These are phyloP conservation scores for Cutaneotrichosporon sp. DNA, from an alignment of 1,284 basidiomycete species.

Conservation along the genomic window DNA sequence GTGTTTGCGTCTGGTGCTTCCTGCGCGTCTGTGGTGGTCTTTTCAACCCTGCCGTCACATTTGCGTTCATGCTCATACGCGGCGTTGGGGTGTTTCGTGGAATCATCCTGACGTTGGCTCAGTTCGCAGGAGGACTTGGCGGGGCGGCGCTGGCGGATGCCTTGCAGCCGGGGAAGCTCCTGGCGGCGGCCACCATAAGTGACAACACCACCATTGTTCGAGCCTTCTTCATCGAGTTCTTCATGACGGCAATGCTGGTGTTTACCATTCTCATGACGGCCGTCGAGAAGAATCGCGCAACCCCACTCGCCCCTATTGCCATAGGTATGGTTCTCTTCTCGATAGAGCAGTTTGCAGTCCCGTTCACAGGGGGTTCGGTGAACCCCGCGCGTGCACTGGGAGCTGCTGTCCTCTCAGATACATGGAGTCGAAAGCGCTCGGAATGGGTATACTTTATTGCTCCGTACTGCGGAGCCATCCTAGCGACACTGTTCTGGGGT, in stretches of 20 bases:
- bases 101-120: conserved; percentile 44
- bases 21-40: conserved; percentile 48
- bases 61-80: conserved; percentile 50
- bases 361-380: conserved; percentile 47
- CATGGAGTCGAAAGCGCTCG: conserved; percentile 31
- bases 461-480: conserved; percentile 36
- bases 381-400: conserved; percentile 48
- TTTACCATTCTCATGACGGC: conserved; percentile 49
- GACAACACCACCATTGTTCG: conserved; percentile 35
- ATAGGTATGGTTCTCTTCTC: conserved; percentile 52
- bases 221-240: conserved; percentile 48
- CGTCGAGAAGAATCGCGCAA: conserved; percentile 52
- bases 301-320: conserved; percentile 53
- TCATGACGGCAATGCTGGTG: conserved; percentile 49
- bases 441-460: conserved; percentile 49
- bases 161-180: conserved; percentile 44
- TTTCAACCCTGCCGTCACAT: conserved; percentile 51
- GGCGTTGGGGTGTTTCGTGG: conserved; percentile 47
- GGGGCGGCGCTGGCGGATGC: conserved; percentile 48
- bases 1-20: conserved; percentile 50
- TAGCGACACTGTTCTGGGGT: conserved; percentile 46
- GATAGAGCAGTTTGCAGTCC: conserved; percentile 50
- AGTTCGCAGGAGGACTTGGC: conserved; percentile 51
- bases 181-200: conserved; percentile 44
- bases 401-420: conserved; percentile 39